phyloP scores from a whole-genome alignment of 1,139 yeast species.

The Candida tropicalis region DNA sequence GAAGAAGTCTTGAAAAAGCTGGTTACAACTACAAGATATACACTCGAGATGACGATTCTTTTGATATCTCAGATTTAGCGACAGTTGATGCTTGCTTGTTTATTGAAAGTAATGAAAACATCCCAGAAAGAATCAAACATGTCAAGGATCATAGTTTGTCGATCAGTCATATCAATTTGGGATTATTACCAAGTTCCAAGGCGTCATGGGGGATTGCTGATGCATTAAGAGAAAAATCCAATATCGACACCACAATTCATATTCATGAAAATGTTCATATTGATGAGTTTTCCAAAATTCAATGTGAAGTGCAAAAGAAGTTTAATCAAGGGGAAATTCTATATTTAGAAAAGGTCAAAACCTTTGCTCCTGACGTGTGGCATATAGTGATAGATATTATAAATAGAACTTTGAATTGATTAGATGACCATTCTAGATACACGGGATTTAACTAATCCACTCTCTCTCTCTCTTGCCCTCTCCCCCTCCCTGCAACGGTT shows the following conservation, averaged over 20 bases:
- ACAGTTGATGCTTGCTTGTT: constrained; percentile 45
- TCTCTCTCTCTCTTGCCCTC: neutral
- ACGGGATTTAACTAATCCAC: too few relatives aligned
- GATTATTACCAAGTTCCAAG: constrained; percentile 71
- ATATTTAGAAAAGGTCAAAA: constrained; percentile 65
- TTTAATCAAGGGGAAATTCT: constrained; percentile 19
- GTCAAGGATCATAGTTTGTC: constrained; percentile 21
- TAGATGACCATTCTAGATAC: neutral
- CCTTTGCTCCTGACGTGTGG: constrained; percentile 87
- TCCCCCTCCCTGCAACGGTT: too few relatives aligned
- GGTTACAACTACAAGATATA: constrained; percentile 42
- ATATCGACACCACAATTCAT: constrained; percentile 46
- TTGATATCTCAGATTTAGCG: constrained; percentile 20
- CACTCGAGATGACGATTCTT: constrained; percentile 25
- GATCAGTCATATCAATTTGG: constrained; percentile 72
- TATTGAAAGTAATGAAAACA: constrained; percentile 61
- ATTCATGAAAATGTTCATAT: constrained; percentile 75
- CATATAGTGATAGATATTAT: constrained; percentile 64
- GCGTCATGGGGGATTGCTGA: constrained; percentile 60
- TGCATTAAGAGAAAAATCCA: constrained; percentile 19
- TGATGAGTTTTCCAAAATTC: constrained; percentile 41
- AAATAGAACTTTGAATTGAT: neutral
- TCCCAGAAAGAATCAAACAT: constrained; percentile 41
- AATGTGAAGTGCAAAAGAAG: constrained; percentile 13
- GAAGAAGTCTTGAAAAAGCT: constrained; percentile 54